A percentile compares a stretch with the other conserved stretches of the same genome.
These are phyloP conservation scores for Alternaria atra DNA, from an alignment of 2,329 filamentous ascomycete species.

Conservation along the genomic window DNA sequence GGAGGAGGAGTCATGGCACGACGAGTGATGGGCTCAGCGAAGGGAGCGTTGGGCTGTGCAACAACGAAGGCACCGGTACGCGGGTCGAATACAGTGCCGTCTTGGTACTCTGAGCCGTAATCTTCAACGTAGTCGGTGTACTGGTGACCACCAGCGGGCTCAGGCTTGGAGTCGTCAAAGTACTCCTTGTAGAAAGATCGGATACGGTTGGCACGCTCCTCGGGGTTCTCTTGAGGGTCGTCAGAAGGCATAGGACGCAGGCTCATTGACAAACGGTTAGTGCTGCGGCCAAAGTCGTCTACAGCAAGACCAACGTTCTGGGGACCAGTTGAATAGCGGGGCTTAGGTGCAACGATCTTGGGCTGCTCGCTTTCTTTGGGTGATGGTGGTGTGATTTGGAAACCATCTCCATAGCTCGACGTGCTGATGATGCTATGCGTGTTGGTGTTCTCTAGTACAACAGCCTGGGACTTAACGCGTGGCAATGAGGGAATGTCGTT, in stretches of 20 bases:
- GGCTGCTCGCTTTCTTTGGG: slow-evolving; percentile 39
- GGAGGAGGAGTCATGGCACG: slow-evolving; percentile 97
- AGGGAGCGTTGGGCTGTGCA: slow-evolving; percentile 63
- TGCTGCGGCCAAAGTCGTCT: slow-evolving; percentile 47
- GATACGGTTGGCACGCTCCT: slow-evolving; percentile 93
- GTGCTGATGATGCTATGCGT: slow-evolving; percentile 58
- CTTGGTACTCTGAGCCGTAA: slow-evolving; percentile 74
- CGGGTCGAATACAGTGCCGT: slow-evolving; percentile 65
- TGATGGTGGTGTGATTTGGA: slow-evolving; percentile 59
- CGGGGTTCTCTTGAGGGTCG: slow-evolving; percentile 87
- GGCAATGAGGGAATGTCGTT: slow-evolving; percentile 31
- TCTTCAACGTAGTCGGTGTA: slow-evolving; percentile 75
- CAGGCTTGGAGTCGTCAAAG: slow-evolving; percentile 82
- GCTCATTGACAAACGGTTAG: slow-evolving; percentile 65
- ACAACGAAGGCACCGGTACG: slow-evolving; percentile 71
- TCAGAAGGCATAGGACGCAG: slow-evolving; percentile 88
- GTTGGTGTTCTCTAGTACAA: slow-evolving; percentile 45
- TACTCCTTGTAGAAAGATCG: slow-evolving; percentile 99
- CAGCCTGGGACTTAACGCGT: slow-evolving; percentile 49
- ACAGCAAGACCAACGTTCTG: slow-evolving; percentile 39
- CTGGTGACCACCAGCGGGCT: slow-evolving; percentile 42
- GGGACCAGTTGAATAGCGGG: slow-evolving; percentile 33
- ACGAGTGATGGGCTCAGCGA: slow-evolving; percentile 82
- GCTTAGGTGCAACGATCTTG: slow-evolving; percentile 40
- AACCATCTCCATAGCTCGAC: slow-evolving; percentile 64